Evolutionary conservation across 176 grass and related monocot genomes (phyloP).

Genomic region (Puccinellia tenuiflora): DNA sequence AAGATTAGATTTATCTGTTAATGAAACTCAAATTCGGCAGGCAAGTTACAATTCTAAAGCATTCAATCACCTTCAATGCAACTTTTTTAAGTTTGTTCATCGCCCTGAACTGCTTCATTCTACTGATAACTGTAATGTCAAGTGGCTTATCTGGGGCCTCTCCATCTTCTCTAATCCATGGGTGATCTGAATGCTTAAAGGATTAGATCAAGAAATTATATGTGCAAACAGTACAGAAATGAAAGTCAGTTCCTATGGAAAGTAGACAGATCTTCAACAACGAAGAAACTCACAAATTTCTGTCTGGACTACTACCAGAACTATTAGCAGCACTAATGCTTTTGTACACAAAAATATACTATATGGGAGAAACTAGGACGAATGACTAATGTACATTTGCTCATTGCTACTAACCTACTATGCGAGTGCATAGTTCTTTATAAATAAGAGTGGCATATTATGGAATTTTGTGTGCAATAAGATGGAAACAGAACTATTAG

Average conservation of each 20-base stretch:
- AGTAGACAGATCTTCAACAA: background rate
- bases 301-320: background rate
- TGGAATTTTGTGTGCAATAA: slow-evolving; percentile 1
- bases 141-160: slow-evolving; percentile 95
- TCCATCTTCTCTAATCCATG: slow-evolving; percentile 99
- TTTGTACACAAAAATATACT: slow-evolving; percentile 13
- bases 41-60: slow-evolving; percentile 12
- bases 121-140: slow-evolving; percentile 86
- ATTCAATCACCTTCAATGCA: slow-evolving; percentile 74
- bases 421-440: background rate
- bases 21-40: background rate
- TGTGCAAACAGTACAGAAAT: background rate
- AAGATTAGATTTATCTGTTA: slow-evolving; percentile 3
- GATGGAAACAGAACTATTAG: background rate
- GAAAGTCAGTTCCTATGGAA: background rate
- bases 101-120: slow-evolving; percentile 99
- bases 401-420: background rate
- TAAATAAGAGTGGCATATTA: slow-evolving; percentile 11
- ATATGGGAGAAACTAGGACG: background rate
- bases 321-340: background rate
- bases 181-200: slow-evolving; percentile 64
- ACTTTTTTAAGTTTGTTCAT: slow-evolving; percentile 99
- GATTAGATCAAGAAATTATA: slow-evolving; percentile 29
- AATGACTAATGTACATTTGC: background rate
- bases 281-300: background rate